These are phyloP conservation scores for Alternaria sp. DNA, from an alignment of 2,329 filamentous ascomycete species.

Conservation along the genomic window DNA sequence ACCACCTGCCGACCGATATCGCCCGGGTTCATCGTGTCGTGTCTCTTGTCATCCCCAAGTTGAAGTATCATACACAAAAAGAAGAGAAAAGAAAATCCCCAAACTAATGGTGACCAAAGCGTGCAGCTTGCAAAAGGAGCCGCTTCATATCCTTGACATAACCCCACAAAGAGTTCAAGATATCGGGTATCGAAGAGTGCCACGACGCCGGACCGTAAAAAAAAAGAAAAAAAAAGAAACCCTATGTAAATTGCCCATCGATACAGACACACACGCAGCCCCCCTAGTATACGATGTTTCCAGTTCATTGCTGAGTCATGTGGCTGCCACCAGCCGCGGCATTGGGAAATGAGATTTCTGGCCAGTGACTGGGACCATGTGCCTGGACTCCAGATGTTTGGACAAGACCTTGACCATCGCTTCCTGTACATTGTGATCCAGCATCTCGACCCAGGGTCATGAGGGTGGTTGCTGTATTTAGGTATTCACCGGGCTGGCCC, in stretches of 20 bases:
- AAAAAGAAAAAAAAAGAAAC: slow-evolving; percentile 11
- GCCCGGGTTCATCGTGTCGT: background rate
- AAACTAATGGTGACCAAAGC: slow-evolving; percentile 5
- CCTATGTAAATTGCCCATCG: slow-evolving; percentile 7
- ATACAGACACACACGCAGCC: slow-evolving; percentile 1
- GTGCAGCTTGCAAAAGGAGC: slow-evolving; percentile 11
- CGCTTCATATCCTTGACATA: slow-evolving; percentile 20
- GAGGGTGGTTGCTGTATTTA: slow-evolving; percentile 52
- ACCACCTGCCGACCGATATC: background rate
- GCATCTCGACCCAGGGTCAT: slow-evolving; percentile 50
- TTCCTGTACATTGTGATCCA: slow-evolving; percentile 28
- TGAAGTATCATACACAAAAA: slow-evolving; percentile 28
- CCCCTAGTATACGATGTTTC: background rate
- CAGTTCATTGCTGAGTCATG: slow-evolving; percentile 28
- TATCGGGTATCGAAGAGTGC: slow-evolving; percentile 13
- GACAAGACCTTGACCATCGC: slow-evolving; percentile 29
- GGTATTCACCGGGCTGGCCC: slow-evolving; percentile 43
- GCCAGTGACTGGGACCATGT: slow-evolving; percentile 41
- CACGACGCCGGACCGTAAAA: slow-evolving; percentile 14
- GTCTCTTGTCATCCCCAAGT: slow-evolving; percentile 15
- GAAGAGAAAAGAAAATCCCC: background rate
- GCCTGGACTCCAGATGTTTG: slow-evolving; percentile 37
- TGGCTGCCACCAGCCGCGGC: slow-evolving; percentile 32
- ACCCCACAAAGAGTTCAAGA: slow-evolving; percentile 13
- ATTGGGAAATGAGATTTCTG: slow-evolving; percentile 39